phyloP scores from a whole-genome alignment of 192 early-diverging fungal species.

The Coemansia sp. region DNA sequence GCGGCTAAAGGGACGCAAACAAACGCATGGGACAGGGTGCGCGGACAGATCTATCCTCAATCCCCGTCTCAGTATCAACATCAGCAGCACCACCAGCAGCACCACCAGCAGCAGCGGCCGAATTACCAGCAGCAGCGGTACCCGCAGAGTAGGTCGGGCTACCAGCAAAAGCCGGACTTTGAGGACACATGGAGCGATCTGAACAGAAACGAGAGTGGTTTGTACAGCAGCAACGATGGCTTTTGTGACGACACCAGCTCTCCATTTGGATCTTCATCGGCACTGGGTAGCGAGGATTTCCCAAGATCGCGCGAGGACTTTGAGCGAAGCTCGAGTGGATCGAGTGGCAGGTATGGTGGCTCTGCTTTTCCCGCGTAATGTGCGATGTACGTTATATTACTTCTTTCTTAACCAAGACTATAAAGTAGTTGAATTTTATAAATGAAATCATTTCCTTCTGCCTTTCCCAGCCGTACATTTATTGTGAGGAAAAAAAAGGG shows the following conservation, averaged over 20 bases:
- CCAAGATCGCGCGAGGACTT: constrained; percentile 42
- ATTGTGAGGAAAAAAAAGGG: background rate
- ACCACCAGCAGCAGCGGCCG: constrained; percentile 3
- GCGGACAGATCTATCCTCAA: constrained; percentile 17
- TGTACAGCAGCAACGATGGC: constrained; percentile 3
- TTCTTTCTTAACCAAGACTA: too few species aligned
- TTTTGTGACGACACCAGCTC: background rate
- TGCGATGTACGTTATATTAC: too few species aligned
- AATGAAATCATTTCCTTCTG: too few species aligned
- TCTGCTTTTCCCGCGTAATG: constrained; percentile 6
- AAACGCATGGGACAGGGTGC: constrained; percentile 35
- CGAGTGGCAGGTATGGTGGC: constrained; percentile 14
- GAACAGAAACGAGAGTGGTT: constrained; percentile 5
- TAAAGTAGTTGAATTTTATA: too few species aligned
- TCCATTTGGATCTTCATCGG: background rate
- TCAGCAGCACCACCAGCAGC: background rate
- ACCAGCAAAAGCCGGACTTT: constrained; percentile 10
- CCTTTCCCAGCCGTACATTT: too few species aligned
- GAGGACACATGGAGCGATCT: constrained; percentile 26
- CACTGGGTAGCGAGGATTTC: constrained; percentile 26
- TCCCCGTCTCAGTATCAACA: background rate
- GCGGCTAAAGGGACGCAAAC: background rate
- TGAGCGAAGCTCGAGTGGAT: constrained; percentile 2
- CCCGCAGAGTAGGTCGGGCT: background rate
- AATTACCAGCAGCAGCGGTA: background rate